Evolutionary conservation across 2,329 filamentous ascomycete species (phyloP).

Genomic region (Diaporthe amygdali): DNA sequence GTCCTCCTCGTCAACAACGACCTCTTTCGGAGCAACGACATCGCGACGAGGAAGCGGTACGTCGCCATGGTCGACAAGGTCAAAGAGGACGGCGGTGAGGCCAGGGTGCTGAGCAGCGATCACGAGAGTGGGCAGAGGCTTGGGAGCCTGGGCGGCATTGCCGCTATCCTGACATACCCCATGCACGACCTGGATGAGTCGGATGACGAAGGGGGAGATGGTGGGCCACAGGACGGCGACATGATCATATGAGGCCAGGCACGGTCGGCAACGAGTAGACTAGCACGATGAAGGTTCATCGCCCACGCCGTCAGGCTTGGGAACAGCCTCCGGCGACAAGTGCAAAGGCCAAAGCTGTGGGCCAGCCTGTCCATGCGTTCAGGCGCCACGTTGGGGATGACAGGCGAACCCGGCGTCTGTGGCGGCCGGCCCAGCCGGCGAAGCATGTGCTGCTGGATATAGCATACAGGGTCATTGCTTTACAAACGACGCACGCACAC

Average conservation of each 20-base stretch:
- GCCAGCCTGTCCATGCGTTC: neutral
- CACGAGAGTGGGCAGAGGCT: slow-evolving; percentile 91
- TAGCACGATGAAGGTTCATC: neutral
- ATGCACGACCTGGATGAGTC: slow-evolving; percentile 81
- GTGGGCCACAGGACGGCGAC: slow-evolving; percentile 34
- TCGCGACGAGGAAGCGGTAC: slow-evolving; percentile 78
- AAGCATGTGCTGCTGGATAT: neutral
- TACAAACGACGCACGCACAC: no score
- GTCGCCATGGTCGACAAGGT: slow-evolving; percentile 88
- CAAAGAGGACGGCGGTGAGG: slow-evolving; percentile 84
- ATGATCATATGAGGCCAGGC: slow-evolving; percentile 33
- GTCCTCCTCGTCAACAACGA: slow-evolving; percentile 86
- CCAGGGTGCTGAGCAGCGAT: slow-evolving; percentile 86
- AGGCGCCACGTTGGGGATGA: neutral
- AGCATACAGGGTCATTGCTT: neutral
- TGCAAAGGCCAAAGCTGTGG: neutral
- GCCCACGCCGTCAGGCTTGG: neutral
- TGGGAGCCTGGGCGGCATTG: slow-evolving; percentile 84
- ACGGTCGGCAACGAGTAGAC: neutral
- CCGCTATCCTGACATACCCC: slow-evolving; percentile 89
- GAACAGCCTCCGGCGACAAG: neutral
- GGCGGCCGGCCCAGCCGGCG: neutral
- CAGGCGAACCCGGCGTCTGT: neutral
- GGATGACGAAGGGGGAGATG: slow-evolving; percentile 49
- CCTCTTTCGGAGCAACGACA: slow-evolving; percentile 83